Base-by-base conservation (phyloP, 2,329 filamentous ascomycete genomes). In the Microsporum ferrugineum region DNA sequence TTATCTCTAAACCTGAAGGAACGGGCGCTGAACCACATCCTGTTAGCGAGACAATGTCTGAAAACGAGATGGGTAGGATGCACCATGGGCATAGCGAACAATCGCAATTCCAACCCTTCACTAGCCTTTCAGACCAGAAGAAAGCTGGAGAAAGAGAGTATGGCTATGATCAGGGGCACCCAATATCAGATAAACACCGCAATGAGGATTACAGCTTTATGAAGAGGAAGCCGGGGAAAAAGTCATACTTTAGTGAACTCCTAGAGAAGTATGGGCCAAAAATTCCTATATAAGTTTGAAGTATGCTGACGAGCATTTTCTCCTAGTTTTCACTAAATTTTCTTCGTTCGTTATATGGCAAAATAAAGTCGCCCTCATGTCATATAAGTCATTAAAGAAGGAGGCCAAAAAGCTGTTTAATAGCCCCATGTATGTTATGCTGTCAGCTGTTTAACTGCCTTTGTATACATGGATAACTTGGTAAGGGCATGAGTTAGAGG, bases 71-170 rank as follows among this genome's bases (percentile, higher is more conserved):
- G 3, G 27, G 27, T 12, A 31, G 49, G 5, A 33, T 53, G 27
- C 49, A 53, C 14, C 49, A 53, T 34, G 49, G 49, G 1, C 49
- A 53, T n/a, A 53, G 49, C 49, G 49, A 53, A 34, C 27, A 7
- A 14, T 53, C 49, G 10, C 49, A 53, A 14, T 31, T 47, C 17
- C 17, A 53, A 14, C 12, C 49, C 4, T 57, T 57, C 27, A 57
- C 34, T 14, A 57, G 55, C n/a, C 55, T 57, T n/a, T 12, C 34
- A 2, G 39, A 57, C 55, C 55, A 39, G 55, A 57, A 57, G 33
- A 57, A 39, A 33, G 34, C 55, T 8, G 55, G 55, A 39, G 55
- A 57, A 12, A 43, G 27, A n/a, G 33, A 57, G 27, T 57, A 38
- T 57, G 55, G 55, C 3, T 53, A 53, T 34, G 49, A 53, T 27